Base-by-base conservation (phyloP, 2,329 filamentous ascomycete species). In the Colletotrichum sublineola region DNA sequence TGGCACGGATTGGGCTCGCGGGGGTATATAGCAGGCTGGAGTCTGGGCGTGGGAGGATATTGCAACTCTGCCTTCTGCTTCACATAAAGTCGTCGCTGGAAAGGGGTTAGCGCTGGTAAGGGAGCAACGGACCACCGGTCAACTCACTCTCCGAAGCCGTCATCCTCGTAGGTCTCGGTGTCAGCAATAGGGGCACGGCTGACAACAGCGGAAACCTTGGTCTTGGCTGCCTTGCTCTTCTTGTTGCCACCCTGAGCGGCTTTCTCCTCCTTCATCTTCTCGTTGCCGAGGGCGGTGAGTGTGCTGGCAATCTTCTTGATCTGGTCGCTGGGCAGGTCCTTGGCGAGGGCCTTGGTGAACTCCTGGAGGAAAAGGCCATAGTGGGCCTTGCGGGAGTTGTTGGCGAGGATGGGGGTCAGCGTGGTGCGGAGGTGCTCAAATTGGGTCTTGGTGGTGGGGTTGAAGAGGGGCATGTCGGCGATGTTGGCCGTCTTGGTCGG, bases 231-330 rank as follows among this genome's bases (percentile, higher is more conserved):
- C 89, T 98, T 98, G 77, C 88, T 91, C 91, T 98, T 99, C 93
- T 98, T 99, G 79, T 92, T 94, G 67, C 94, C 92, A 88, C 97
- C 98, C 76, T 97, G 94, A 4, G 94, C 90, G 5, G 92, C 91
- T 89, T 98, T 98, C 89, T 99, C 96, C 83, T 98, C 95, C 87
- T 95, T 97, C 92, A 98, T 92, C 89, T 97, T 98, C 89, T 98
- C 96, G 81, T 99, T 99, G 81, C 94, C 90, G 68, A 97, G 88
- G 6, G 95, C 92, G n/a, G 95, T 97, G 79, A 99, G 84, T 6
- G 90, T 89, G 82, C 93, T 97, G 15, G 94, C 90, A 76, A 97
- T 90, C 88, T 98, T 98, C 90, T 98, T 98, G 84, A 98, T 95
- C 85, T 98, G 95, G 69, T 96, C 92, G 80, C 94, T 97, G 18